Percentiles rank a stretch among this genome's conserved stretches.
These are phyloP conservation scores for Hypoxylon trugodes DNA, from an alignment of 495 filamentous ascomycete genomes.

Conservation along the genomic window DNA sequence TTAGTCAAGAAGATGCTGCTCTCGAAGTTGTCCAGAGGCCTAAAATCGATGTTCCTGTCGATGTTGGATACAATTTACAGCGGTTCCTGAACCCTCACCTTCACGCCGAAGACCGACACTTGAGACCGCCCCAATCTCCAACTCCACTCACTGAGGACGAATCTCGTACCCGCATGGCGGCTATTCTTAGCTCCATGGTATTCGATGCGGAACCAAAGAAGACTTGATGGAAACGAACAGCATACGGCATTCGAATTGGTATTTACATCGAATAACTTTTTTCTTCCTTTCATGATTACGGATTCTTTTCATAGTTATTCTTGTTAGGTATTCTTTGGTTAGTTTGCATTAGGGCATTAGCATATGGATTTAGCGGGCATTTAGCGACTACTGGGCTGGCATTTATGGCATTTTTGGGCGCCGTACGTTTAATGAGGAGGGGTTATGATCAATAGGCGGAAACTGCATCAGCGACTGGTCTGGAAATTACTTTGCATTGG, in stretches of 20 bases:
- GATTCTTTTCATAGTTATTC: neutral
- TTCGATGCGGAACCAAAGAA: conserved; percentile 14
- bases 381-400: too few relatives aligned
- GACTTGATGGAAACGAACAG: neutral
- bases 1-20: conserved; percentile 26
- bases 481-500: too few relatives aligned
- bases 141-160: conserved; percentile 40
- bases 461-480: too few relatives aligned
- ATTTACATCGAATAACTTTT: neutral
- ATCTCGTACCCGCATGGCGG: conserved; percentile 41
- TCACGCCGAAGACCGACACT: conserved; percentile 36
- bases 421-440: too few relatives aligned
- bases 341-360: neutral
- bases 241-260: neutral
- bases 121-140: conserved; percentile 31
- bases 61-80: conserved; percentile 39
- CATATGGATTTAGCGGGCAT: neutral
- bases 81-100: conserved; percentile 43
- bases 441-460: too few relatives aligned
- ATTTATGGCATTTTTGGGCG: too few relatives aligned
- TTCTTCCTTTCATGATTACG: neutral
- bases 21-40: conserved; percentile 25
- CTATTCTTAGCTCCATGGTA: conserved; percentile 26
- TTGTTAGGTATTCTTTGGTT: neutral
- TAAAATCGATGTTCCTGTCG: conserved; percentile 35